These are phyloP conservation scores for Kazachstania taianensis DNA, from an alignment of 805 yeast genomes.

Conservation along the genomic window DNA sequence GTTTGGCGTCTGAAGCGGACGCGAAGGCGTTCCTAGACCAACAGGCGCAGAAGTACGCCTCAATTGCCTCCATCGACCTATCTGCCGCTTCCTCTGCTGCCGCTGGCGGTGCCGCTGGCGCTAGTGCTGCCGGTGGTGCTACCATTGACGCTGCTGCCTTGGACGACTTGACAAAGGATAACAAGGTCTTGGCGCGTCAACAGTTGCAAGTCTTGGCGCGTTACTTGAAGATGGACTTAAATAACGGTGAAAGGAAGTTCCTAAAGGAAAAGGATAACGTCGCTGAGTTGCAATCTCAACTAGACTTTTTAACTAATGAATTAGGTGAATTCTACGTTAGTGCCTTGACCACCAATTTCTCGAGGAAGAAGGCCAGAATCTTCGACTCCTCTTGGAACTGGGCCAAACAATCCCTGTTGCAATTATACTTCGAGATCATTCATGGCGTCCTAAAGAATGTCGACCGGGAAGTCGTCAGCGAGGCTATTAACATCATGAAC, in stretches of 20 bases:
- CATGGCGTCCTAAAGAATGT: conserved; percentile 86
- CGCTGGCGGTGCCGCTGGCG: conserved; percentile 40
- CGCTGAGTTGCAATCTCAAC: conserved; percentile 71
- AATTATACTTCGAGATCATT: conserved; percentile 90
- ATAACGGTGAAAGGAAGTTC: conserved; percentile 79
- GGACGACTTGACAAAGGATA: conserved; percentile 48
- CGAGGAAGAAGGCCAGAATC: conserved; percentile 85
- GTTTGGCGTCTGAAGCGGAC: conserved; percentile 78
- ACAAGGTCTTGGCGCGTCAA: conserved; percentile 40
- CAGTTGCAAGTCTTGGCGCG: conserved; percentile 85
- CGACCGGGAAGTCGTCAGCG: conserved; percentile 92
- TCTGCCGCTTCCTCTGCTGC: conserved; percentile 52
- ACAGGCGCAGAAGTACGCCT: conserved; percentile 75
- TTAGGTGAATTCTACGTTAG: conserved; percentile 89
- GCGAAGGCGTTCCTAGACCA: conserved; percentile 85
- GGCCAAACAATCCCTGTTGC: conserved; percentile 95
- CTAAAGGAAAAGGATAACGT: conserved; percentile 74
- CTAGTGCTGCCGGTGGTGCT: conserved; percentile 65
- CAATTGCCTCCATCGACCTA: conserved; percentile 68
- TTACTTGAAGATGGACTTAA: conserved; percentile 85
- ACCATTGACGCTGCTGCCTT: conserved; percentile 92
- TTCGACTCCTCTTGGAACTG: conserved; percentile 99
- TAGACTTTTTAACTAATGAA: conserved; percentile 64
- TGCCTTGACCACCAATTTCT: conserved; percentile 85
- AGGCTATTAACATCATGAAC: conserved; percentile 96